Evolutionary conservation across 2,329 filamentous ascomycete genomes (phyloP), one percentile per base, ranked within the genome.

Genomic region (Alternaria sp.): DNA sequence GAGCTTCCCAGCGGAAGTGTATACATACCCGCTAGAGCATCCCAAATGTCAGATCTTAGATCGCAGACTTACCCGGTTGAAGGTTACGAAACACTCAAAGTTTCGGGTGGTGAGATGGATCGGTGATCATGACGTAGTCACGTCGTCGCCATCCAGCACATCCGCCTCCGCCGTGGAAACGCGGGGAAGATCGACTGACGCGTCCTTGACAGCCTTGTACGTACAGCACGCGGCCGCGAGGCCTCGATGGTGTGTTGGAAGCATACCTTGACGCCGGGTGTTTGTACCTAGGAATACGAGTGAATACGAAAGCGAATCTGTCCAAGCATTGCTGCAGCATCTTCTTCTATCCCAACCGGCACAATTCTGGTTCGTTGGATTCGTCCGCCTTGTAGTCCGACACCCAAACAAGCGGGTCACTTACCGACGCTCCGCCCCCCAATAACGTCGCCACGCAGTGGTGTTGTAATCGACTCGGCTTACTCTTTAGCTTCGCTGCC

Each of bases 401-500:
- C 2, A 40, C 19, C 13, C 30, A 40, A 17, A 47, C 12, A 57
- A 61, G 54, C 57, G 57, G 54, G 46, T 45, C 49, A 40, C 28
- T 57, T 50, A 40, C 54, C 44, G 43, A 59, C n/a, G 40, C 57
- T 64, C 59, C 57, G 63, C 59, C 36, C 59, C 59, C 62, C 56
- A 64, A 61, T 54, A 64, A 23, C 30, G 49, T 64, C 49, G 58
- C 66, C 62, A 65, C 59, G 40, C 61, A 69, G 66, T 73, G 64
- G 72, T 74, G 72, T 62, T 73, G 72, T 77, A 77, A 77, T 78
- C 71, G 73, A 77, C 58, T 68, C 50, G 62, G 61, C 58, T 59
- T 62, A 62, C 64, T 51, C 56, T 65, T 63, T 64, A 67, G 66
- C 54, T 58, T 59, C 43, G 51, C 54, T 63, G 49, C 52, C 28